Evolutionary conservation across 495 filamentous ascomycete species (phyloP).

Genomic region (Penicillium arizonense): DNA sequence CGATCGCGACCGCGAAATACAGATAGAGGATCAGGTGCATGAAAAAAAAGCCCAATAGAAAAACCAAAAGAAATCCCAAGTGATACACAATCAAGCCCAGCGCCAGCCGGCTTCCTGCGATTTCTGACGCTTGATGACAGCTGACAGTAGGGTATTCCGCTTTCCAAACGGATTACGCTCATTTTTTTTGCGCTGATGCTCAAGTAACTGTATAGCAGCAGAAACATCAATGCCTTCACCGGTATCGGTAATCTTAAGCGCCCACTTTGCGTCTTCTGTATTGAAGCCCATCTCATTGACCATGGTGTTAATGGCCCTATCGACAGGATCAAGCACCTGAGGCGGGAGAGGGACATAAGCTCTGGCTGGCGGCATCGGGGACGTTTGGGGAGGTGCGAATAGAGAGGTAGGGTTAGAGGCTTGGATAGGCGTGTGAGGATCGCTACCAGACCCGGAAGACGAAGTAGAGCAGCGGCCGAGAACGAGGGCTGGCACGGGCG

Average conservation of each 20-base stretch:
- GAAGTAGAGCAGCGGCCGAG: slow-evolving; percentile 13
- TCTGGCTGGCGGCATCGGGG: slow-evolving; percentile 4
- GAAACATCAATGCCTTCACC: slow-evolving; percentile 50
- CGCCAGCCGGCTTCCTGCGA: slow-evolving; percentile 36
- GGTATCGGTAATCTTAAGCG: slow-evolving; percentile 51
- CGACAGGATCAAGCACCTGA: slow-evolving; percentile 52
- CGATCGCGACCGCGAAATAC: background rate
- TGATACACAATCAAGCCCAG: slow-evolving; percentile 25
- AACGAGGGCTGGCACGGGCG: slow-evolving; percentile 13
- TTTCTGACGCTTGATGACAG: slow-evolving; percentile 30
- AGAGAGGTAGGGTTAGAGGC: background rate
- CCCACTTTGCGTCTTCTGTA: slow-evolving; percentile 49
- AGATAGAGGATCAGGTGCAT: background rate
- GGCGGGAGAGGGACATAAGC: slow-evolving; percentile 26
- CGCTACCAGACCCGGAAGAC: slow-evolving; percentile 9
- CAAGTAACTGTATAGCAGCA: slow-evolving; percentile 43
- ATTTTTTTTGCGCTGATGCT: slow-evolving; percentile 38
- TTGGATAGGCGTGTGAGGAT: slow-evolving; percentile 12
- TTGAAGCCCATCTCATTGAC: slow-evolving; percentile 49
- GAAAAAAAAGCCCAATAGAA: background rate
- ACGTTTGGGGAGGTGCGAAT: background rate
- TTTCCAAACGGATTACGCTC: slow-evolving; percentile 16
- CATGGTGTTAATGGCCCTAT: slow-evolving; percentile 47
- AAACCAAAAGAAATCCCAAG: background rate
- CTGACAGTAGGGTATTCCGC: slow-evolving; percentile 21